These are phyloP conservation scores for Monilinia vaccinii-corymbosi DNA, from an alignment of 2,329 filamentous ascomycete genomes.

Conservation along the genomic window DNA sequence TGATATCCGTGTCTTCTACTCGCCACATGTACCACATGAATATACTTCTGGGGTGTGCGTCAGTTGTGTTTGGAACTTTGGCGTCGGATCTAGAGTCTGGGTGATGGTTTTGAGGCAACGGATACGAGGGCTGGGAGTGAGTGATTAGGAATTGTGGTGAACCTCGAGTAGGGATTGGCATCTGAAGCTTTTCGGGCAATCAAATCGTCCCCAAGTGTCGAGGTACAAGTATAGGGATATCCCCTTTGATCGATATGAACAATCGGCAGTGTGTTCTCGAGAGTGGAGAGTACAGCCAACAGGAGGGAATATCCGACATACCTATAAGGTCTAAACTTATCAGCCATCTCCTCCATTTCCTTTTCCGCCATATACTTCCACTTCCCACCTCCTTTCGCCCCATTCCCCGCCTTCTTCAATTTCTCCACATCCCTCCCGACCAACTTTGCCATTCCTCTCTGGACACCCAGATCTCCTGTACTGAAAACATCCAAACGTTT, in stretches of 20 bases:
- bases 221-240: background rate
- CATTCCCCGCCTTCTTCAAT: conserved; percentile 60
- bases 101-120: too few relatives aligned
- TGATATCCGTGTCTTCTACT: conserved; percentile 69
- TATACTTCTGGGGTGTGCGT: conserved; percentile 49
- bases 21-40: conserved; percentile 99
- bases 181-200: background rate
- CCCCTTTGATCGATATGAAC: background rate
- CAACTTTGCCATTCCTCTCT: conserved; percentile 86
- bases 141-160: too few relatives aligned
- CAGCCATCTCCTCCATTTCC: conserved; percentile 80
- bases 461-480: conserved; percentile 84
- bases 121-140: background rate
- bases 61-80: background rate
- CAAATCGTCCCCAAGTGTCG: background rate
- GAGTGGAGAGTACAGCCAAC: too few relatives aligned
- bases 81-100: too few relatives aligned
- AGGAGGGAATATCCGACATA: conserved; percentile 25
- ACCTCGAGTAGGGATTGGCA: background rate
- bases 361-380: conserved; percentile 97
- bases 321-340: conserved; percentile 74
- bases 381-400: conserved; percentile 49
- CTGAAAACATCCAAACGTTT: conserved; percentile 93
- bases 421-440: conserved; percentile 75
- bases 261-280: background rate